These are phyloP conservation scores for Teunomyces cretensis DNA, from an alignment of 805 yeast species.

Conservation along the genomic window DNA sequence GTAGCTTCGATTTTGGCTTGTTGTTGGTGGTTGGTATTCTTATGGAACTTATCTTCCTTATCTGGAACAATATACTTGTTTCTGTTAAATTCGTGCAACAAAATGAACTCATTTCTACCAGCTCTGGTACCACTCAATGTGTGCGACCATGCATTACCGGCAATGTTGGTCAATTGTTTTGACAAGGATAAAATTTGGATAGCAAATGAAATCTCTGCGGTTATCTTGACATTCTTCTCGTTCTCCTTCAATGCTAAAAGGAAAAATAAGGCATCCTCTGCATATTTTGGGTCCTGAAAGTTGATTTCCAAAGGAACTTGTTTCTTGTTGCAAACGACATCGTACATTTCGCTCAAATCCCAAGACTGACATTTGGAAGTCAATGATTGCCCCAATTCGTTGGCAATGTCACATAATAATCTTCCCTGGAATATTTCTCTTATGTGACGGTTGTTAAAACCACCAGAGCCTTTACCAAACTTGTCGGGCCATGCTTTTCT, in stretches of 20 bases:
- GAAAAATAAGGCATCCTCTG: conserved; percentile 65
- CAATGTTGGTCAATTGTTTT: conserved; percentile 85
- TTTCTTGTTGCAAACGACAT: conserved; percentile 66
- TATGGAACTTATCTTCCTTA: conserved; percentile 51
- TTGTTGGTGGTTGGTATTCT: conserved; percentile 34
- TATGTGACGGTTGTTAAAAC: conserved; percentile 50
- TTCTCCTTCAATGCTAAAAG: conserved; percentile 72
- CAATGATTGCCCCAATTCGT: conserved; percentile 91
- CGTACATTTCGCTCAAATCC: conserved; percentile 91
- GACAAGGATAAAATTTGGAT: conserved; percentile 86
- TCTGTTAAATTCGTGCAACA: conserved; percentile 85
- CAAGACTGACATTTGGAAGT: conserved; percentile 91
- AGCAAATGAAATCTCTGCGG: conserved; percentile 77
- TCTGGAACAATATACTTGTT: conserved; percentile 87
- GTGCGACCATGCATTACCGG: conserved; percentile 97
- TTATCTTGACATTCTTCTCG: conserved; percentile 60
- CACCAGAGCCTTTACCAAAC: conserved; percentile 54
- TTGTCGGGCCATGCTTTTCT: conserved; percentile 77
- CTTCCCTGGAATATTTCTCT: conserved; percentile 82
- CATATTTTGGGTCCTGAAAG: conserved; percentile 61
- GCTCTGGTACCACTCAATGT: conserved; percentile 94
- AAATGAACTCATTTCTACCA: conserved; percentile 90
- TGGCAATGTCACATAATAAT: conserved; percentile 86
- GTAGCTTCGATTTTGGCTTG: conserved; percentile 31
- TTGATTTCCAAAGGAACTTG: conserved; percentile 70